phyloP scores from a whole-genome alignment of 106 monocot genomes.

The Ottelia alismoides region DNA sequence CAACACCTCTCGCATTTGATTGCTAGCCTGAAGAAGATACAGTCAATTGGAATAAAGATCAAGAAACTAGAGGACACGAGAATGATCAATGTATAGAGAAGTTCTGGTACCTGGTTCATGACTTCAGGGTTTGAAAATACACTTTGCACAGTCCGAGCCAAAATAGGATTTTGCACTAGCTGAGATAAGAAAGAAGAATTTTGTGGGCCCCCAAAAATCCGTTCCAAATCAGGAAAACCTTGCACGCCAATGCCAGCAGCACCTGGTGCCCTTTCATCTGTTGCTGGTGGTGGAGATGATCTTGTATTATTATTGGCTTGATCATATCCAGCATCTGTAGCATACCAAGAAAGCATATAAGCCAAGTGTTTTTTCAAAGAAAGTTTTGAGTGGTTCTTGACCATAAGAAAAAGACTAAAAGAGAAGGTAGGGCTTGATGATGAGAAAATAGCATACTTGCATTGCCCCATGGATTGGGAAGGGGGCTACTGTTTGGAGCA shows the following conservation, averaged over 20 bases:
- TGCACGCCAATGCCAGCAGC: conserved; percentile 46
- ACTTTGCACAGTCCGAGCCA: conserved; percentile 70
- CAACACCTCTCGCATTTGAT: too few relatives aligned
- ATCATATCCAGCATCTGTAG: neutral
- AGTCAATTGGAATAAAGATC: conserved; percentile 51
- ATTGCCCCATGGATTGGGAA: conserved; percentile 85
- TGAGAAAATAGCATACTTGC: neutral
- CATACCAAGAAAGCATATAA: neutral
- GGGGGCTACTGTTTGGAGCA: conserved; percentile 80
- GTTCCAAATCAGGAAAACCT: conserved; percentile 54
- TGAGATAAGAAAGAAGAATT: conserved; percentile 50
- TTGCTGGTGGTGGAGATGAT: conserved; percentile 28
- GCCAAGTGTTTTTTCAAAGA: too few relatives aligned
- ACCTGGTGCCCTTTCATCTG: conserved; percentile 27
- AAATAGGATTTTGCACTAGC: conserved; percentile 68
- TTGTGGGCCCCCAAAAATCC: conserved; percentile 26
- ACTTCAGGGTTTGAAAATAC: conserved; percentile 74
- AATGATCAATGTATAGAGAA: neutral
- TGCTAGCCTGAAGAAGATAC: conserved; percentile 41
- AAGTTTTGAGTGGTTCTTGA: too few relatives aligned
- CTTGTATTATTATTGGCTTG: conserved; percentile 28
- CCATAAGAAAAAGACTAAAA: too few relatives aligned
- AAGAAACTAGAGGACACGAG: conserved; percentile 22
- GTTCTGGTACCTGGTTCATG: conserved; percentile 56
- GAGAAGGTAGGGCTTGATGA: too few relatives aligned